phyloP scores from a whole-genome alignment of 2,329 filamentous ascomycete genomes.

The Xylaria sp. region DNA sequence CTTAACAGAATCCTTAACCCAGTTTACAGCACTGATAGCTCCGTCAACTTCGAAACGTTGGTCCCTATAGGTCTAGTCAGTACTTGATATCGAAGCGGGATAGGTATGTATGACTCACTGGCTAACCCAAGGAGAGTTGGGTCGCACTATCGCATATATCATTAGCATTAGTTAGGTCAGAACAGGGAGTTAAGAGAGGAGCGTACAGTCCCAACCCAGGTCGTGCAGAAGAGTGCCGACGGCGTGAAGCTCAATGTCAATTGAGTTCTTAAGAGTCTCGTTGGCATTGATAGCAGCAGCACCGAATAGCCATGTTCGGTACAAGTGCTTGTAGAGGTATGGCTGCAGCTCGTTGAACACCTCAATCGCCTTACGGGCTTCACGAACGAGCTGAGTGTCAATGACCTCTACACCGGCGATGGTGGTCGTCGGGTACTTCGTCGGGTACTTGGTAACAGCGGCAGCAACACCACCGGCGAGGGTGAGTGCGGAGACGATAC shows the following conservation, averaged over 20 bases:
- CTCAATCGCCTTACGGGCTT: slow-evolving; percentile 18
- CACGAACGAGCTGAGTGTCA: slow-evolving; percentile 24
- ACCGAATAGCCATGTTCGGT: slow-evolving; percentile 28
- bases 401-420: slow-evolving; percentile 27
- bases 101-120: not conserved
- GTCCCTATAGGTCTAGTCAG: not conserved
- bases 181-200: not conserved
- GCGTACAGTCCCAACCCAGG: slow-evolving; percentile 29
- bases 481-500: slow-evolving; percentile 10
- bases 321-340: slow-evolving; percentile 24
- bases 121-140: slow-evolving; percentile 11
- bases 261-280: slow-evolving; percentile 16
- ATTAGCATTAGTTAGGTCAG: not conserved
- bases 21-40: slow-evolving; percentile 12
- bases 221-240: slow-evolving; percentile 28
- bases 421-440: slow-evolving; percentile 21
- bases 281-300: slow-evolving; percentile 27
- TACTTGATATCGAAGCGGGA: not conserved
- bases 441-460: not conserved
- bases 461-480: slow-evolving; percentile 15
- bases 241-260: slow-evolving; percentile 28
- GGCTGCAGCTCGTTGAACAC: slow-evolving; percentile 18
- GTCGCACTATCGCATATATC: not conserved
- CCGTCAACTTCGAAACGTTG: slow-evolving; percentile 27
- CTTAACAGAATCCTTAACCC: not conserved